A percentile compares a stretch with the other conserved stretches of the same genome.
Conservation (phyloP, 306 rosid species). For the Vicia villosa region DNA sequence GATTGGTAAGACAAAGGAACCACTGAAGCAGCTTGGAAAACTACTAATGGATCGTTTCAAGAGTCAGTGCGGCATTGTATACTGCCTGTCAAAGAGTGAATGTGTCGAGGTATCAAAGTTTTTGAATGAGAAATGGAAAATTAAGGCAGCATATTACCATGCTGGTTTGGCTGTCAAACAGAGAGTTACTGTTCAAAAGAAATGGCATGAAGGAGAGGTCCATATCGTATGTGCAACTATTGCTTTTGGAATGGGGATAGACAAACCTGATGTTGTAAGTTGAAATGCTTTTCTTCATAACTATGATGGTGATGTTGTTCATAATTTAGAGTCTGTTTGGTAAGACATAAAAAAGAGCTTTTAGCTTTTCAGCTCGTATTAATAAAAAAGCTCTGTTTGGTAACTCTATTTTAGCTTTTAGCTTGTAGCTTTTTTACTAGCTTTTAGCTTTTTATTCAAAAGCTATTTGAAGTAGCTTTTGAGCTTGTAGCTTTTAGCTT, state of each 20-base stretch:
- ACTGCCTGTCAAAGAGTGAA: slow-evolving; percentile 96
- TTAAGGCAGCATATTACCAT: slow-evolving; percentile 82
- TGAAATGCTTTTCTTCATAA: slow-evolving; percentile 37
- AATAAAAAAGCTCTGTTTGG: too few relatives aligned
- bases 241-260: slow-evolving; percentile 99
- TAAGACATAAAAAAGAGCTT: too few relatives aligned
- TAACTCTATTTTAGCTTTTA: too few relatives aligned
- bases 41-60: slow-evolving; percentile 65
- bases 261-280: slow-evolving; percentile 97
- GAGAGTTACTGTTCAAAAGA: slow-evolving; percentile 84
- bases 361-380: too few relatives aligned
- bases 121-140: slow-evolving; percentile 67
- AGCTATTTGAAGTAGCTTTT: too few relatives aligned
- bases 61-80: slow-evolving; percentile 81
- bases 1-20: slow-evolving; percentile 72
- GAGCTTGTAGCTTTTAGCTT: too few relatives aligned
- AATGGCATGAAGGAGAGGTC: slow-evolving; percentile 86
- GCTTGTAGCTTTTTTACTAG: too few relatives aligned
- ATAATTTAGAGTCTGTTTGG: too few relatives aligned
- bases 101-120: slow-evolving; percentile 80
- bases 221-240: slow-evolving; percentile 91
- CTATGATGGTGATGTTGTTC: slow-evolving; percentile 32
- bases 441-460: too few relatives aligned
- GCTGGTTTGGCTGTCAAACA: slow-evolving; percentile 86
- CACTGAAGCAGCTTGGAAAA: slow-evolving; percentile 75